Evolutionary conservation across 2,329 filamentous ascomycete species (phyloP).

Genomic region (Aspergillus neoniger): DNA sequence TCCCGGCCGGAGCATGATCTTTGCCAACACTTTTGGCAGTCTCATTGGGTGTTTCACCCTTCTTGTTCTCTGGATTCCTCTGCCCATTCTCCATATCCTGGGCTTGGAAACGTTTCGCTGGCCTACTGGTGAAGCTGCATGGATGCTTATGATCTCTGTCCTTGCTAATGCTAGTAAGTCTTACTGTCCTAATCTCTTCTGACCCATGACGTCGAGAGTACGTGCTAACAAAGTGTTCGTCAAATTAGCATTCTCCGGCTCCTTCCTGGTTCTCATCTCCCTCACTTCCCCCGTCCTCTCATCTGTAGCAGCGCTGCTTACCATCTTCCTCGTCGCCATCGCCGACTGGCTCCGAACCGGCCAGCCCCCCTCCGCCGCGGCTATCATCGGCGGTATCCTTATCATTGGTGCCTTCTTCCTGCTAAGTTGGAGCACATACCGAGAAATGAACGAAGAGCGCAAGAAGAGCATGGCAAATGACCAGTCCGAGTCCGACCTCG

Average conservation of each 20-base stretch:
- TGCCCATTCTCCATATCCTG: constrained; percentile 77
- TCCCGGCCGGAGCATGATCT: constrained; percentile 87
- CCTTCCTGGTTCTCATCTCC: constrained; percentile 88
- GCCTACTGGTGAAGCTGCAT: constrained; percentile 74
- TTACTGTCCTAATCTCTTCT: neutral
- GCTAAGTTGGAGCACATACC: constrained; percentile 86
- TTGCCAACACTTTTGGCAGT: constrained; percentile 88
- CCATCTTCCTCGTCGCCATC: constrained; percentile 93
- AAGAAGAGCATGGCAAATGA: constrained; percentile 55
- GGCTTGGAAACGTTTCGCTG: constrained; percentile 82
- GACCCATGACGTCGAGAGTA: neutral
- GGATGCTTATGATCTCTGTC: constrained; percentile 78
- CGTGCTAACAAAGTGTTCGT: neutral
- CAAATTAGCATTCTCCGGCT: constrained; percentile 73
- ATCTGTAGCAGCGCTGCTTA: constrained; percentile 88
- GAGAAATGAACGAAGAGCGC: constrained; percentile 86
- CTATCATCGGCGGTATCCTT: constrained; percentile 77
- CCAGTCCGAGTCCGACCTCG: constrained; percentile 45
- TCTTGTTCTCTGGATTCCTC: constrained; percentile 83
- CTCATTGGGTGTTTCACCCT: constrained; percentile 86
- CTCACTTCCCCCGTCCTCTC: constrained; percentile 90
- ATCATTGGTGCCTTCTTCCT: constrained; percentile 89
- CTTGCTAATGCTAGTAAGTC: constrained; percentile 76
- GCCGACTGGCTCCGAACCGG: constrained; percentile 87
- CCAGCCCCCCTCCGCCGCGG: constrained; percentile 70